A percentile compares a stretch with the other conserved stretches of the same genome.
These are phyloP conservation scores for Phytophthora fragariaefolia DNA, from an alignment of 352 stramenopile genomes.

Conservation along the genomic window DNA sequence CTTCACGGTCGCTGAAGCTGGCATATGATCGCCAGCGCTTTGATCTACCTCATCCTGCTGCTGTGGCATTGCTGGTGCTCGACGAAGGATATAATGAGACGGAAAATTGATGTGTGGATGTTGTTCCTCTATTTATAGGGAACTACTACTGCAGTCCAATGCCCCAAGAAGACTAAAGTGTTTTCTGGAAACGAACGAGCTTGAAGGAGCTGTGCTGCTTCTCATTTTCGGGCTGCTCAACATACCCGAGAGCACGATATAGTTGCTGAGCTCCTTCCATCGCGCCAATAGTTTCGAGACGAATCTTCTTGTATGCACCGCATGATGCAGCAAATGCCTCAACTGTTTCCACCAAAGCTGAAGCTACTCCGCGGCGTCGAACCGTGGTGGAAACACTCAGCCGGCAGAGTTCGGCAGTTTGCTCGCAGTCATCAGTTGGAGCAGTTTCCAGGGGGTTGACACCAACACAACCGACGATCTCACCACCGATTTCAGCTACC, in stretches of 20 bases:
- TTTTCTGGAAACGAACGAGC: constrained; percentile 63
- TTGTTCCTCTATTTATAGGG: constrained; percentile 34
- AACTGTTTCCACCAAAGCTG: constrained; percentile 47
- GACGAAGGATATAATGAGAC: background rate
- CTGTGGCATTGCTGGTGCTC: constrained; percentile 4
- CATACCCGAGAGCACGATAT: constrained; percentile 54
- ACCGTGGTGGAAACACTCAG: constrained; percentile 53
- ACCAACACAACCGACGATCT: constrained; percentile 66
- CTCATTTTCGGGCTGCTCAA: constrained; percentile 40
- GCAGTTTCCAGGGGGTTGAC: constrained; percentile 44
- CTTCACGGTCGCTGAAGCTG: background rate
- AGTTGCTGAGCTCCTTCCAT: constrained; percentile 66
- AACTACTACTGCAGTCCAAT: background rate
- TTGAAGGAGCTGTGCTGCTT: constrained; percentile 54
- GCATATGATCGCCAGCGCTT: background rate
- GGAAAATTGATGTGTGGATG: background rate
- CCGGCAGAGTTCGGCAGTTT: constrained; percentile 60
- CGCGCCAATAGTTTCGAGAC: constrained; percentile 67
- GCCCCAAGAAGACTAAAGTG: constrained; percentile 18
- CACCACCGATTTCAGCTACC: constrained; percentile 48
- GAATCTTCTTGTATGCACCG: constrained; percentile 42
- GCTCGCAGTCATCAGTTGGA: constrained; percentile 2
- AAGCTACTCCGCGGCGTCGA: constrained; percentile 58
- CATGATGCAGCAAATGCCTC: constrained; percentile 45
- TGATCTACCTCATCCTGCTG: constrained; percentile 3